Evolutionary conservation across 352 stramenopile genomes (phyloP), one percentile per base, ranked within the genome.

Genomic region (Phytophthora quininea): DNA sequence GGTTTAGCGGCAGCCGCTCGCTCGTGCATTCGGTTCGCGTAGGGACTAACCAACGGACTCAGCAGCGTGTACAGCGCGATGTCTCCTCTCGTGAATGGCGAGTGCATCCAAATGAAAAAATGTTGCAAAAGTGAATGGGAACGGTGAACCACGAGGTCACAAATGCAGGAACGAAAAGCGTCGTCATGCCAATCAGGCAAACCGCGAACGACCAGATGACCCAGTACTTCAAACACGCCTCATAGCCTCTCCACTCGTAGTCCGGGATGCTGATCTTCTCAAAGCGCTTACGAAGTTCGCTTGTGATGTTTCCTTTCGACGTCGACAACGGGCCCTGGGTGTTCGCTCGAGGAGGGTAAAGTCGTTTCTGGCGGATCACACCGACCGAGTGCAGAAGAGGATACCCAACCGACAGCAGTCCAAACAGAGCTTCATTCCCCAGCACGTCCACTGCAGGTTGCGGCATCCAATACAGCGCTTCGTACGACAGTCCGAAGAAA

Each of bases 221-320:
- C 86, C 86, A 95, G 69, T 92, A 93, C 77, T 93, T 91, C 42
- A 95, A 70, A 31, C 79, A 92, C n/a, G 79, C 79, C 59, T 95
- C 88, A 56, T 88, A 90, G 14, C 76, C 65, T 6, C 82, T 76
- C 82, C 82, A 92, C 58, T 91, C 80, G 57, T 86, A 80, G 64
- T 80, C 62, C 3, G 69, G 66, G 57, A 77, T 55, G 38, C 51
- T 65, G 19, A 74, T 67, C 37, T 73, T 78, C 46, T 79, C 69
- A 12, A 76, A 72, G 10, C 68, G 71, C 52, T 77, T 71, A 37
- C 64, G 66, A 40, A 77, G 14, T 42, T 79, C 54, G 30, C 60
- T 71, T 3, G 63, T 70, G 5, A n/a, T 11, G 10, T 52, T 51
- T 0, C 56, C 46, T 37, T 54, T 69, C 12, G 65, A 71, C 4